Percentiles rank a stretch among this genome's conserved stretches.
Conservation (phyloP, 345 rosid genomes). For the Eucalyptus curtisii region DNA sequence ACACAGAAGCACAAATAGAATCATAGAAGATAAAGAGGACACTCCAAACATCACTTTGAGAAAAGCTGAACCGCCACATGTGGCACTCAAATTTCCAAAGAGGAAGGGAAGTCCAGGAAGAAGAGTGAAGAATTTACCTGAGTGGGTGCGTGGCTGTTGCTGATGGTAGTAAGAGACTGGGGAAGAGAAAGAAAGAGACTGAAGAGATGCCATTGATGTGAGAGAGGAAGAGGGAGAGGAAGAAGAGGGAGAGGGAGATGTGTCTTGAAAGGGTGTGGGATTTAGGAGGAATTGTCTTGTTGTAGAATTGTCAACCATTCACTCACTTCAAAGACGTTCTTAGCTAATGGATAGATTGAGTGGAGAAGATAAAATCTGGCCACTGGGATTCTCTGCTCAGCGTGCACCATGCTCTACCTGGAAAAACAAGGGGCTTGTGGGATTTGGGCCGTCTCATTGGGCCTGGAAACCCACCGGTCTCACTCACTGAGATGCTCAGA, state of each 20-base stretch:
- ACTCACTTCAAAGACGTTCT: not conserved
- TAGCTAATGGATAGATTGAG: not conserved
- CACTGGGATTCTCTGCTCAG: not conserved
- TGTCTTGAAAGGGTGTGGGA: not conserved
- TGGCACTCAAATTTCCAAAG: not conserved
- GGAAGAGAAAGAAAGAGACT: not conserved
- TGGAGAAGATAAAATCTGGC: not conserved
- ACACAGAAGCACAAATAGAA: not conserved
- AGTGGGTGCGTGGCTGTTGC: conserved; percentile 10
- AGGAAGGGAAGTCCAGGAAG: not conserved
- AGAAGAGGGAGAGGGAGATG: not conserved
- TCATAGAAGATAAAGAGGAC: not conserved
- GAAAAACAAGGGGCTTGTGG: not conserved
- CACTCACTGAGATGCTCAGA: not conserved
- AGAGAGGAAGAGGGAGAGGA: not conserved
- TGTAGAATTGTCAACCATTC: not conserved
- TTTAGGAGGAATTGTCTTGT: not conserved
- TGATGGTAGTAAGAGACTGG: conserved; percentile 20
- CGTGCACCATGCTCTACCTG: not conserved
- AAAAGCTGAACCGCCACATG: not conserved
- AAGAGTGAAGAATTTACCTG: conserved; percentile 6
- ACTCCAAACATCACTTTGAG: not conserved
- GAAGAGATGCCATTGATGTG: conserved; percentile 15
- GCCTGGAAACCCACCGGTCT: not conserved
- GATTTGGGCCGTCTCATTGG: not conserved